Base-by-base conservation (phyloP, 1,284 basidiomycete species). In the Cryptococcus neoformans region DNA sequence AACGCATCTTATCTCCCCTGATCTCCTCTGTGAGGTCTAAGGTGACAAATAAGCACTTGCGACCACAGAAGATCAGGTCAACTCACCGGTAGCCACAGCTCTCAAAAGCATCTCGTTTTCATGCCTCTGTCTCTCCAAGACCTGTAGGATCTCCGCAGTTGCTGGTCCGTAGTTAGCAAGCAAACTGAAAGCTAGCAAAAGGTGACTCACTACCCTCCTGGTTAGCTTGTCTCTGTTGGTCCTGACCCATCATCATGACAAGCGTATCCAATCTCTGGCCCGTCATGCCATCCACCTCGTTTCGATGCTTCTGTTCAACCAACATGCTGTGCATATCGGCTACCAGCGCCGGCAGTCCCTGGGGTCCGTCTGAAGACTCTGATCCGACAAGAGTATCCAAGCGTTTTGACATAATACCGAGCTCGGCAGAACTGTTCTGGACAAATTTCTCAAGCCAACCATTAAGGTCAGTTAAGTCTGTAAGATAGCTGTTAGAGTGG, bases 371-470 rank as follows among this genome's bases (percentile, higher is more conserved):
- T n/a, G 21, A 16, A n/a, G 28, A 14, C 16, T 68, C 65, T 10
- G 83, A 80, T 55, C 80, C 75, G 61, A 83, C 83, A 17, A 91
- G 78, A 28, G 82, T 80, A 44, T 87, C 83, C 1, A 91, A 78
- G 46, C 83, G 82, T 17, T 78, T 78, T 7, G 84, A 82, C 39
- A 90, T 80, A 35, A 76, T 76, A 65, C 87, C 83, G 35, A 89
- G 85, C 60, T 90, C 87, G 14, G 81, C 81, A 0, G 86, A 85
- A 7, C 86, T 85, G 53, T 86, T 85, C 47, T 84, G 83, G 42
- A 90, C 87, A 69, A 91, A 90, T 3, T 85, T 80, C 64, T 90
- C 89, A 36, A 92, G 81, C 90, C 90, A 92, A 5, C 55, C 39
- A 61, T 78, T 78, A 11, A 79, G 66, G 45, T 77, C 87, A 49